Conservation (phyloP, 495 filamentous ascomycete genomes). For the Penicillium fimorum region DNA sequence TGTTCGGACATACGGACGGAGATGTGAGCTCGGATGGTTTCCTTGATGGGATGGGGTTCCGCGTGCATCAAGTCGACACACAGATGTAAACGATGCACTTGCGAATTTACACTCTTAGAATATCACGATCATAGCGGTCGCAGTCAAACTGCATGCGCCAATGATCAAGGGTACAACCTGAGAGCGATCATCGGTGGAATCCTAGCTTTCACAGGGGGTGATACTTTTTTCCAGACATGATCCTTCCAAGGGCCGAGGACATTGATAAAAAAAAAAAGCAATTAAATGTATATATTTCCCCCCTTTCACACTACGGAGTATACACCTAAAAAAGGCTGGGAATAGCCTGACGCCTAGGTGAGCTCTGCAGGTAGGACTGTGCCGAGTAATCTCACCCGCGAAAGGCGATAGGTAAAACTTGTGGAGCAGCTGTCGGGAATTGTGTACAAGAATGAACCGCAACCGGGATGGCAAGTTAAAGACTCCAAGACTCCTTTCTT, state of each 20-base stretch:
- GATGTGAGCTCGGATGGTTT: slow-evolving; percentile 19
- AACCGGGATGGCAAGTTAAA: slow-evolving; percentile 23
- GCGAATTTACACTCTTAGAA: slow-evolving; percentile 11
- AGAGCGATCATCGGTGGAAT: slow-evolving; percentile 22
- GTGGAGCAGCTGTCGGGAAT: slow-evolving; percentile 21
- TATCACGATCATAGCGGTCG: slow-evolving; percentile 25
- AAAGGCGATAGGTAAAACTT: slow-evolving; percentile 12
- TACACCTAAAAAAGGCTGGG: neutral
- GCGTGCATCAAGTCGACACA: slow-evolving; percentile 12
- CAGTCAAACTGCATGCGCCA: slow-evolving; percentile 31
- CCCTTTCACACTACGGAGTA: neutral
- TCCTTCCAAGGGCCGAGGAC: slow-evolving; percentile 5
- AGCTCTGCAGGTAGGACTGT: slow-evolving; percentile 8
- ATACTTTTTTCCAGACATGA: slow-evolving; percentile 8
- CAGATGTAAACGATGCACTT: slow-evolving; percentile 4
- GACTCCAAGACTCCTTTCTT: slow-evolving; percentile 7
- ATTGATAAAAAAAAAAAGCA: neutral
- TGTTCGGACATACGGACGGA: neutral
- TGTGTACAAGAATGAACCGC: slow-evolving; percentile 19
- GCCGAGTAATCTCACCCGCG: slow-evolving; percentile 8
- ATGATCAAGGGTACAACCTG: slow-evolving; percentile 28
- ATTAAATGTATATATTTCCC: neutral
- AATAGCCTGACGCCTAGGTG: slow-evolving; percentile 1
- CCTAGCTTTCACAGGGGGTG: slow-evolving; percentile 1
- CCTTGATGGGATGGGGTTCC: slow-evolving; percentile 27